Evolutionary conservation across 2,329 filamentous ascomycete genomes (phyloP).

Genomic region (Whalleya microplaca): DNA sequence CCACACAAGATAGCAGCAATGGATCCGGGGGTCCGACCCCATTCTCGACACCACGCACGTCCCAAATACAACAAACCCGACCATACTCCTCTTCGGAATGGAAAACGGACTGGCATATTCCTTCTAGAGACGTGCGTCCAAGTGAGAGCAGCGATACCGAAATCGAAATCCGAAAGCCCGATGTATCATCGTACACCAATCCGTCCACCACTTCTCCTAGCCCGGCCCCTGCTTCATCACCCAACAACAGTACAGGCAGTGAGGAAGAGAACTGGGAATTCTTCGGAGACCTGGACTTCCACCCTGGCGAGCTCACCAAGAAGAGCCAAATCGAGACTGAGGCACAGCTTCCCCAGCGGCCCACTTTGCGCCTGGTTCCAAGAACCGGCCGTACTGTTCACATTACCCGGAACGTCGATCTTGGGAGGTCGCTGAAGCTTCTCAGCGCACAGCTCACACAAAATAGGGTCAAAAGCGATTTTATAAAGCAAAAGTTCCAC

Average conservation of each 20-base stretch:
- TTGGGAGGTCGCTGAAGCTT: conserved; percentile 48
- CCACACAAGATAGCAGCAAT: conserved; percentile 1
- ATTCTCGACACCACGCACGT: background rate
- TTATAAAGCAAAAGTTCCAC: conserved; percentile 67
- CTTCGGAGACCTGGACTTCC: conserved; percentile 31
- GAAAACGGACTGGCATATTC: too few species aligned
- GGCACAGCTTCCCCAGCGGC: conserved; percentile 15
- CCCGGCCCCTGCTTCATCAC: too few species aligned
- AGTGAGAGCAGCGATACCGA: conserved; percentile 2
- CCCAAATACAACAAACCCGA: conserved; percentile 9
- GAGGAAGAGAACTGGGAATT: background rate
- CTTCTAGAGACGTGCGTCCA: too few species aligned
- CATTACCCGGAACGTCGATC: conserved; percentile 48
- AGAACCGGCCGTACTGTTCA: conserved; percentile 49
- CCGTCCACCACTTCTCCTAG: background rate
- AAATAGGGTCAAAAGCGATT: conserved; percentile 64
- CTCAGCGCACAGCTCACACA: conserved; percentile 43
- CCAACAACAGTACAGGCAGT: background rate
- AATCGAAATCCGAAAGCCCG: conserved; percentile 25
- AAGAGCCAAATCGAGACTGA: conserved; percentile 14
- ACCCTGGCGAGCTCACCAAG: conserved; percentile 32
- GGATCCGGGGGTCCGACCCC: background rate
- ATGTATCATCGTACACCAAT: conserved; percentile 22
- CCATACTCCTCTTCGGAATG: conserved; percentile 10
- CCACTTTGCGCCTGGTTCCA: conserved; percentile 44